phyloP scores from a whole-genome alignment of 176 grass and related monocot species.

The Coix lacrymajobi region DNA sequence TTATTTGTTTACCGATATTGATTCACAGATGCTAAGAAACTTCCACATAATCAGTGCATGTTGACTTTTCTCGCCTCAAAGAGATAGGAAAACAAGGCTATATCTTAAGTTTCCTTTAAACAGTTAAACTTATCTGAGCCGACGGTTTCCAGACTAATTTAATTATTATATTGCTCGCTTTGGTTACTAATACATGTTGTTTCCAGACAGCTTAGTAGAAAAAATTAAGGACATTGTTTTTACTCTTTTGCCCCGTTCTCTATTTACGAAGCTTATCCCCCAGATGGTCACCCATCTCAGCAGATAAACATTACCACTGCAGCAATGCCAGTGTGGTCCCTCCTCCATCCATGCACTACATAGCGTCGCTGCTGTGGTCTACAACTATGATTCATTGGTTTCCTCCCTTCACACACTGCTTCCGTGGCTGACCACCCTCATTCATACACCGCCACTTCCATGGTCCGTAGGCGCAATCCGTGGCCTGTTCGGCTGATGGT shows the following conservation, averaged over 20 bases:
- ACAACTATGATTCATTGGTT: background rate
- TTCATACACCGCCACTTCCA: too few relatives aligned
- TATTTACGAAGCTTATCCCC: background rate
- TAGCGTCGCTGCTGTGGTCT: background rate
- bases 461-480: too few relatives aligned
- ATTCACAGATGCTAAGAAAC: background rate
- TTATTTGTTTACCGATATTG: slow-evolving; percentile 10
- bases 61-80: background rate
- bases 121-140: background rate
- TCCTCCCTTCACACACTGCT: background rate
- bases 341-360: background rate
- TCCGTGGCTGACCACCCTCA: background rate
- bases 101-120: background rate
- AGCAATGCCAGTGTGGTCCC: background rate
- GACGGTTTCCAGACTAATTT: background rate
- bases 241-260: background rate
- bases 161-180: background rate
- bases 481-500: too few relatives aligned
- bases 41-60: background rate
- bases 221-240: background rate
- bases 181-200: background rate
- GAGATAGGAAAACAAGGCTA: background rate
- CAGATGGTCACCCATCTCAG: background rate
- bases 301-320: background rate
- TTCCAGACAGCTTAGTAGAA: background rate